A percentile compares a stretch with the other conserved stretches of the same genome.
Evolutionary conservation across 2,329 filamentous ascomycete genomes (phyloP).

Genomic region (Cercospora zeae-maydis): DNA sequence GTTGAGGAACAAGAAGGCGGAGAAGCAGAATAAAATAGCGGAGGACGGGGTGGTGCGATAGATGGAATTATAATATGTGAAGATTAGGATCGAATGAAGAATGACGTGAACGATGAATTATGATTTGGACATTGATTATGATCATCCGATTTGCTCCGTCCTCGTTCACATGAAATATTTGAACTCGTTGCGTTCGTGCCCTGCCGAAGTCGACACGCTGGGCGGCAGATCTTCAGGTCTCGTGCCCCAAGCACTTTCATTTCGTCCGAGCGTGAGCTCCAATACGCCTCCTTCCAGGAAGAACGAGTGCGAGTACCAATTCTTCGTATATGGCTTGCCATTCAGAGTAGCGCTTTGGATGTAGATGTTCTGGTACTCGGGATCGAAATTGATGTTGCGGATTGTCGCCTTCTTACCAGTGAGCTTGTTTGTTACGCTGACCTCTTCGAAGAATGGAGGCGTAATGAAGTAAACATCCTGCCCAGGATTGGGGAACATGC

Average conservation of each 20-base stretch:
- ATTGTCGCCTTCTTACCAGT: constrained; percentile 44
- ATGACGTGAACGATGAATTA: background rate
- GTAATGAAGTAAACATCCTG: constrained; percentile 49
- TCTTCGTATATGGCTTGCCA: constrained; percentile 42
- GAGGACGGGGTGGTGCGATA: background rate
- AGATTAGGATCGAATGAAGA: background rate
- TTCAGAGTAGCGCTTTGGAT: constrained; percentile 45
- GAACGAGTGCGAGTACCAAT: constrained; percentile 47
- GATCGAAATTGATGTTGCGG: constrained; percentile 43
- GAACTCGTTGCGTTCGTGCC: background rate
- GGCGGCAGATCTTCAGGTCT: constrained; percentile 42
- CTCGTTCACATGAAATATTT: background rate
- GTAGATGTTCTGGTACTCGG: constrained; percentile 42
- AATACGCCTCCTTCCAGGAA: constrained; percentile 44
- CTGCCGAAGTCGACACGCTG: constrained; percentile 32
- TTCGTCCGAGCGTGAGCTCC: constrained; percentile 42
- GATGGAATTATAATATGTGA: background rate
- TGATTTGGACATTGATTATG: background rate
- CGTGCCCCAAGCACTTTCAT: constrained; percentile 46
- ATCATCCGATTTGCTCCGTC: background rate
- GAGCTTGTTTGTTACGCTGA: constrained; percentile 40
- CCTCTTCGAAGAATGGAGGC: constrained; percentile 45
- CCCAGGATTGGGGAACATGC: constrained; percentile 47
- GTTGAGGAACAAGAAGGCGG: constrained; percentile 8
- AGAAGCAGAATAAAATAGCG: background rate